These are phyloP conservation scores for Lactarius sp. DNA, from an alignment of 768 basidiomycete genomes.

Conservation along the genomic window DNA sequence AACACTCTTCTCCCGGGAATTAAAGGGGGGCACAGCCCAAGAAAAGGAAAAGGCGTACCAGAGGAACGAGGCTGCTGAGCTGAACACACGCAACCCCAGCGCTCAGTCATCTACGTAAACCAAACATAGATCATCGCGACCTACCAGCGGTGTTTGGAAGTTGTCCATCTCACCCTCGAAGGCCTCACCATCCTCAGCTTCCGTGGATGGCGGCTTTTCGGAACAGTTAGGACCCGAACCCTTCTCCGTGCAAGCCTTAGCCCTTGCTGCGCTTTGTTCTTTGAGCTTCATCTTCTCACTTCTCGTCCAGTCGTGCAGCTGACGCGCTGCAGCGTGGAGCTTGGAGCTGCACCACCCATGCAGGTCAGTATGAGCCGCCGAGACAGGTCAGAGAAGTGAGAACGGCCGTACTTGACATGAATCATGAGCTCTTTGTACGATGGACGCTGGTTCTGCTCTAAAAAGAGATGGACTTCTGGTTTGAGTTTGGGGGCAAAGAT, in stretches of 20 bases:
- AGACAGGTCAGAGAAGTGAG: not conserved
- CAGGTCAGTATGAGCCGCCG: not conserved
- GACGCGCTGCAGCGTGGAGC: conserved; percentile 6
- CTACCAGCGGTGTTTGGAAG: conserved; percentile 24
- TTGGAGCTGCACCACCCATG: conserved; percentile 4
- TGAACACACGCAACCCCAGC: not conserved
- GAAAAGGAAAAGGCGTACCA: conserved; percentile 13
- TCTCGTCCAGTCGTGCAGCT: conserved; percentile 22
- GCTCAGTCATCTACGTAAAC: conserved; percentile 5
- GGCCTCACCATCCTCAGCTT: not conserved
- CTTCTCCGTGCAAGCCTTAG: not conserved
- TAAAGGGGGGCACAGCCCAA: not conserved
- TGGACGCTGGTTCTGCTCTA: conserved; percentile 16
- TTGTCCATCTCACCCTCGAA: conserved; percentile 20
- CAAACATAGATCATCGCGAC: not conserved
- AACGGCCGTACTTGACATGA: conserved; percentile 18
- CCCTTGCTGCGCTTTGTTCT: not conserved
- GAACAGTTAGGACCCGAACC: not conserved
- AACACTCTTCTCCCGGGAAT: not conserved
- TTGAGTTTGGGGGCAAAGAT: not conserved
- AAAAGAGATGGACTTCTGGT: not conserved
- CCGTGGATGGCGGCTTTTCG: conserved; percentile 1
- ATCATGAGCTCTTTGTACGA: conserved; percentile 25
- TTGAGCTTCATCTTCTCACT: conserved; percentile 13
- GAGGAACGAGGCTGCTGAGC: conserved; percentile 23